A percentile compares a stretch with the other conserved stretches of the same genome.
These are phyloP conservation scores for Bruguiera hainesii DNA, from an alignment of 441 rosid genomes.

Conservation along the genomic window DNA sequence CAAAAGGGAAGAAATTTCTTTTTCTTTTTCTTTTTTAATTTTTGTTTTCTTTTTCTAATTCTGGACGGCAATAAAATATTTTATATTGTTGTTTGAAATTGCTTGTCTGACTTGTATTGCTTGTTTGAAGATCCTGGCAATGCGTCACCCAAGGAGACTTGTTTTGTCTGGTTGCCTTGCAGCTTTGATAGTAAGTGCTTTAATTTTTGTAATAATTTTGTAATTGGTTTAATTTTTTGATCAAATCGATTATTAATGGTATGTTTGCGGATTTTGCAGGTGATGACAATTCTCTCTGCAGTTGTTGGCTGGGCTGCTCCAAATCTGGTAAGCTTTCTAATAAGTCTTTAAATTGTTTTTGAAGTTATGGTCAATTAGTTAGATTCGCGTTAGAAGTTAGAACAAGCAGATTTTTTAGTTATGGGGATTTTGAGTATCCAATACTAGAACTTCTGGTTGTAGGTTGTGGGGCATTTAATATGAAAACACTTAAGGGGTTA, in stretches of 20 bases:
- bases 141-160: conserved; percentile 92
- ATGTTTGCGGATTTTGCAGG: conserved; percentile 37
- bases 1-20: no score
- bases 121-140: conserved; percentile 73
- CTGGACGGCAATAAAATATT: background rate
- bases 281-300: conserved; percentile 85
- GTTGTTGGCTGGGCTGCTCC: conserved; percentile 93
- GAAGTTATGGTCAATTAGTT: background rate
- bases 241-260: conserved; percentile 10
- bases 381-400: no score
- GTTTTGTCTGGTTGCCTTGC: conserved; percentile 81
- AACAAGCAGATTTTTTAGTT: no score
- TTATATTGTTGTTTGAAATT: background rate
- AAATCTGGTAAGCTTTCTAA: conserved; percentile 58
- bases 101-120: conserved; percentile 15
- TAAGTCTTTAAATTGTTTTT: conserved; percentile 15
- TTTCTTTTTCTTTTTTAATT: background rate
- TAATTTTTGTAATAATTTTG: background rate
- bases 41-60: background rate
- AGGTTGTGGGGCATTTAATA: no score
- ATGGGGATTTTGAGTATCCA: no score
- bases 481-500: no score
- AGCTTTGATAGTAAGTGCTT: conserved; percentile 58
- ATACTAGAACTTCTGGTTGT: no score
- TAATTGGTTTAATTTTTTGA: conserved; percentile 6